A percentile compares a stretch with the other conserved stretches of the same genome.
phyloP scores from a whole-genome alignment of 192 early-diverging fungal species.

The Gryganskiella cystojenkinii region DNA sequence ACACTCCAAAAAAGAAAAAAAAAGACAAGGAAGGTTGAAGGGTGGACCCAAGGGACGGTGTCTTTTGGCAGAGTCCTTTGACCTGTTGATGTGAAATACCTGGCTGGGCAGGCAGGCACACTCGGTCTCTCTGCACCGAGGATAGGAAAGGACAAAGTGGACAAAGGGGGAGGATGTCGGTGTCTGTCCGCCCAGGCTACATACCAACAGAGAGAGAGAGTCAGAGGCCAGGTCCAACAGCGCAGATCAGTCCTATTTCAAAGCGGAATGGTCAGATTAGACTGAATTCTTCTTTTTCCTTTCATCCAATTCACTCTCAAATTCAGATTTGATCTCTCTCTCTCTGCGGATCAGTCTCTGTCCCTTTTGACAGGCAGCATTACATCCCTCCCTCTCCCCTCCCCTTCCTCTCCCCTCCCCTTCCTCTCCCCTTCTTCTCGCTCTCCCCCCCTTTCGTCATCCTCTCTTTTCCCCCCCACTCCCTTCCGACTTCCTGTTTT shows the following conservation, averaged over 20 bases:
- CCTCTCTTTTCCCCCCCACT: not conserved
- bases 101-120: not conserved
- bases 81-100: not conserved
- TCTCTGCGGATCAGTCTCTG: not conserved
- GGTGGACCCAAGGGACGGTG: not conserved
- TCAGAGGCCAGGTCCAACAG: too few species aligned
- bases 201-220: too few species aligned
- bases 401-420: not conserved
- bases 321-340: not conserved
- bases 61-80: not conserved
- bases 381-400: not conserved
- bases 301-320: too few species aligned
- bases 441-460: conserved; percentile 5
- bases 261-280: too few species aligned
- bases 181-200: too few species aligned
- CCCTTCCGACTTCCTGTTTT: not conserved
- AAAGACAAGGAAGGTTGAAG: not conserved
- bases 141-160: too few species aligned
- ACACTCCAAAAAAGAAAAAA: not conserved
- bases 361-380: not conserved
- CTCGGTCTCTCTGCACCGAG: too few species aligned
- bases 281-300: too few species aligned
- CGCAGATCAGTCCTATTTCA: too few species aligned
- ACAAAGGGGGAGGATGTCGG: too few species aligned
- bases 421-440: not conserved